Base-by-base conservation (phyloP, 129 eudicot genomes). In the Helichrysum umbraculigerum region DNA sequence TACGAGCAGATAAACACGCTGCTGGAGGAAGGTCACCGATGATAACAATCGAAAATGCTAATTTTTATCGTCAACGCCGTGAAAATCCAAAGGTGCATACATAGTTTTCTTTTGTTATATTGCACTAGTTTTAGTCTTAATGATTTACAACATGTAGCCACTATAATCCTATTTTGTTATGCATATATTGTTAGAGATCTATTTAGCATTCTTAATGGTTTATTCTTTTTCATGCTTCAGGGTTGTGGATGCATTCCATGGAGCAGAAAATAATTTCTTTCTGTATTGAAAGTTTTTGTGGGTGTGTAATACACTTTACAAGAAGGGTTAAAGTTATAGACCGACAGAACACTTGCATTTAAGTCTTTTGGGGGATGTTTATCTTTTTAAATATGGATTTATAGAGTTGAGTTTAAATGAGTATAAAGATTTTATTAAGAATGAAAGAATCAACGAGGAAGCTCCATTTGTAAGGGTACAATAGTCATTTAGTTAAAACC, bases 171-270 rank as follows among this genome's bases (percentile, higher is more conserved):
- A 1, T n/a, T 56, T 7, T 56, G 10, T 56, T 56, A 5, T 56
- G n/a, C 25, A n/a, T 6, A 5, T 56, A n/a, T n/a, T n/a, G n/a
- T n/a, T n/a, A n/a, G n/a, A n/a, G n/a, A n/a, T n/a, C n/a, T n/a
- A n/a, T n/a, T n/a, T n/a, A n/a, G n/a, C n/a, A n/a, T n/a, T n/a
- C n/a, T 28, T 76, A 16, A 8, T 51, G 66, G 33, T 75, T 50
- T 71, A 30, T 73, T 59, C 16, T 20, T 80, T 41, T 80, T 37
- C 21, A 66, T 47, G 68, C 17, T 17, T 8, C 84, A 91, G 92
- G 78, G 87, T 68, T 88, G 88, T 77, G 54, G 81, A 21, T 91
- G 97, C 82, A 83, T 88, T 79, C 85, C 92, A 12, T 86, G 94
- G 94, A 74, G 88, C 68, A 79, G 77, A 86, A 88, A 85, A 63